Evolutionary conservation across 2,329 filamentous ascomycete genomes (phyloP), one percentile per base, ranked within the genome.

Genomic region (Cladophialophora yegresii): DNA sequence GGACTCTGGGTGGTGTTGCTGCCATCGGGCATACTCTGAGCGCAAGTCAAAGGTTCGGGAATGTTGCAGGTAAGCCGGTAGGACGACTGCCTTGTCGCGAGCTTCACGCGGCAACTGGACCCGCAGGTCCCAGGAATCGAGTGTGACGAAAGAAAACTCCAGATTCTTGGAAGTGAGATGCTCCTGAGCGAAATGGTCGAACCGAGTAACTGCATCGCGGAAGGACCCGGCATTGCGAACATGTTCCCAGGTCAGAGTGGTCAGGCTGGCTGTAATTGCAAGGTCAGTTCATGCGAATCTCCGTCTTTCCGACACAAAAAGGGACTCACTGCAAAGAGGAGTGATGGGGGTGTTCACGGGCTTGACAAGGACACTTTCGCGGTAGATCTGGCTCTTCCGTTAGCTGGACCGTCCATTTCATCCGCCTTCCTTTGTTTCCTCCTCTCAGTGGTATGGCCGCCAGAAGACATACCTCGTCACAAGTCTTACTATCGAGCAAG

Each of bases 261-360:
- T 99, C 77, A 99, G 84, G 82, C 93, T 97, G 76, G 95, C 93
- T 97, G 77, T 60, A 61, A 67, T 70, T 67, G 54, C 61, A 70
- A 63, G 63, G 30, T 68, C 67, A 70, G 66, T 66, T 58, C 22
- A 53, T 67, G 62, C 62, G 51, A 65, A 61, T 61, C 60, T 61
- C 61, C 57, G 60, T 50, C 40, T 10, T 61, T 20, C 53, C 63
- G 60, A 58, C 43, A 65, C 54, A 65, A 32, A 47, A 30, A 54
- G 71, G 71, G 69, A 90, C 93, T 89, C 89, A 97, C 93, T 99
- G 87, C 95, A 99, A 59, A 99, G 85, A 66, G 95, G 95, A 71
- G 95, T 99, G 76, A 99, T 99, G 62, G 95, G 95, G 53, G 95
- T 99, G 81, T 98, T 99, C 81, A 97, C 89, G 4, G 95, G 95